Conservation (phyloP, 2,329 filamentous ascomycete species). For the Didymella segeticola region DNA sequence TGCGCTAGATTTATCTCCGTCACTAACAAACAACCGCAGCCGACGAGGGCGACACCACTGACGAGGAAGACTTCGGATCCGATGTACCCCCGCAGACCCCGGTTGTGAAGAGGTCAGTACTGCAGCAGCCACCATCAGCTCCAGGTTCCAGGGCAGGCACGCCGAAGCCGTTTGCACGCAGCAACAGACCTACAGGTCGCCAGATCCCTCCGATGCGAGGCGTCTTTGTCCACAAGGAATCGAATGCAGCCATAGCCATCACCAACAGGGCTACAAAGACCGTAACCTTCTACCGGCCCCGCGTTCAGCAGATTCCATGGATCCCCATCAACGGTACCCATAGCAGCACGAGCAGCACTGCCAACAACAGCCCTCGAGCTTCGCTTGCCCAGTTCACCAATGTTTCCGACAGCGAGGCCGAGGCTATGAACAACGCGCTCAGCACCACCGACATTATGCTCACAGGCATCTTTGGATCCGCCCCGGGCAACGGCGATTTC, state of each 20-base stretch:
- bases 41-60: conserved; percentile 67
- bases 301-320: conserved; percentile 36
- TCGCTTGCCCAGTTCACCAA: conserved; percentile 41
- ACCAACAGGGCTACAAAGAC: conserved; percentile 51
- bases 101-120: conserved; percentile 49
- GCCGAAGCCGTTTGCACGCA: conserved; percentile 48
- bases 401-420: conserved; percentile 49
- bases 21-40: conserved; percentile 59
- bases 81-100: conserved; percentile 56
- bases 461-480: conserved; percentile 67
- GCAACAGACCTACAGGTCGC: conserved; percentile 34
- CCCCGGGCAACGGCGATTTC: conserved; percentile 53
- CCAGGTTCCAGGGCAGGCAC: conserved; percentile 48
- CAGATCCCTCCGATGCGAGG: conserved; percentile 43
- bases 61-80: conserved; percentile 55
- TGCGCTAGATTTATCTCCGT: conserved; percentile 24
- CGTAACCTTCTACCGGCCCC: conserved; percentile 52
- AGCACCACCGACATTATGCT: conserved; percentile 74
- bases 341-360: conserved; percentile 50
- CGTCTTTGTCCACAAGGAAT: conserved; percentile 47
- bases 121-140: conserved; percentile 58
- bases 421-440: conserved; percentile 40
- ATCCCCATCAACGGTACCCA: conserved; percentile 38
- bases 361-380: conserved; percentile 49
- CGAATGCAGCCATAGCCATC: conserved; percentile 50